Conservation (phyloP, 225 moss, liverwort and hornwort species). For the Rhytidiadelphus loreus region DNA sequence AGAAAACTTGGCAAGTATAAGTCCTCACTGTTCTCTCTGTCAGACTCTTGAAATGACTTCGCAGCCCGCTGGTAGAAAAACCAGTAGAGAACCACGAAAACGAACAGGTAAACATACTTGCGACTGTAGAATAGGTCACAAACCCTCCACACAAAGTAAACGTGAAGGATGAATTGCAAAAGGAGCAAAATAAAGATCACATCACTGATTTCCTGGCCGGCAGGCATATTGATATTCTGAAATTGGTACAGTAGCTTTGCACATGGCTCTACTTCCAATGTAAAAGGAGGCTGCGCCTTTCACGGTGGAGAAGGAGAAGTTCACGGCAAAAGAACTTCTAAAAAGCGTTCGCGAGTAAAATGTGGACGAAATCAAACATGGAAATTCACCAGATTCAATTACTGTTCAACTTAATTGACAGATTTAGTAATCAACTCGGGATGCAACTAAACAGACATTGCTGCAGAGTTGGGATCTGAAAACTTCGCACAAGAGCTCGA, state of each 20-base stretch:
- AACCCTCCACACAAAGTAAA: no score
- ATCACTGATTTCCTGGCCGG: background rate
- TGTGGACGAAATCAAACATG: background rate
- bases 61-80: no score
- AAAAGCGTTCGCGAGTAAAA: background rate
- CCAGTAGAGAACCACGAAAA: background rate
- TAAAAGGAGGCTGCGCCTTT: background rate
- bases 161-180: no score
- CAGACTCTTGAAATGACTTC: background rate
- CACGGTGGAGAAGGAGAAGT: background rate
- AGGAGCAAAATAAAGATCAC: background rate
- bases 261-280: background rate
- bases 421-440: background rate
- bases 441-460: background rate
- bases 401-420: background rate
- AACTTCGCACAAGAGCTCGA: background rate
- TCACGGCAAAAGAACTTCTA: background rate
- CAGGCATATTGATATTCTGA: background rate
- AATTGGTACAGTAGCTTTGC: background rate
- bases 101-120: no score
- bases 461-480: background rate
- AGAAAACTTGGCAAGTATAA: background rate
- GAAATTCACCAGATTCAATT: background rate
- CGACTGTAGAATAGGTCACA: rapidly evolving
- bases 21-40: background rate